phyloP scores from a whole-genome alignment of 176 grass and related monocot genomes.

The Melocanna baccifera region DNA sequence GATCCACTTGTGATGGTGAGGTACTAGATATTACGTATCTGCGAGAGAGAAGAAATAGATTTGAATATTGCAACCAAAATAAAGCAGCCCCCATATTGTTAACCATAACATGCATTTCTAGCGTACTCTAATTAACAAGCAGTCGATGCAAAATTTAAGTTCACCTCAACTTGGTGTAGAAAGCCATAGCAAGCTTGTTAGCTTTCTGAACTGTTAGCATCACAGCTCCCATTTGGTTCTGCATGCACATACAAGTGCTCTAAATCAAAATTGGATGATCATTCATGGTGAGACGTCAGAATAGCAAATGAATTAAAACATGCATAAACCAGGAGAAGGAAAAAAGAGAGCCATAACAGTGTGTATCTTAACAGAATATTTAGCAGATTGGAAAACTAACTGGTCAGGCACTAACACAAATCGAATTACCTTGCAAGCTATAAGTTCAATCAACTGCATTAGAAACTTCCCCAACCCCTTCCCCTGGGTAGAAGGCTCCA shows the following conservation, averaged over 20 bases:
- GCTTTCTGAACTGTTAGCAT: conserved; percentile 94
- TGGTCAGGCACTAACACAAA: background rate
- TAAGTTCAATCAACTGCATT: conserved; percentile 75
- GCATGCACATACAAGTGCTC: background rate
- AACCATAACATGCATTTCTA: background rate
- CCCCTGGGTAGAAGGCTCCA: conserved; percentile 58
- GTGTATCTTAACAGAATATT: background rate
- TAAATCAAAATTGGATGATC: background rate
- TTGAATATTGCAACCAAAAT: background rate
- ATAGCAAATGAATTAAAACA: background rate
- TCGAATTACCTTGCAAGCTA: conserved; percentile 69
- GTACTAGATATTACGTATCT: conserved; percentile 82
- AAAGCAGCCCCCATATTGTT: background rate
- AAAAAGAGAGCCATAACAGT: background rate
- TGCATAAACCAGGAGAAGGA: background rate
- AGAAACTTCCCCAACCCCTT: conserved; percentile 85
- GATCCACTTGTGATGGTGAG: conserved; percentile 64
- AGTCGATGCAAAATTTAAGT: background rate
- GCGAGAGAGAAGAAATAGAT: conserved; percentile 4
- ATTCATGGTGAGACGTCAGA: background rate
- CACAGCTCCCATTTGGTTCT: conserved; percentile 77
- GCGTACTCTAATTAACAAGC: background rate
- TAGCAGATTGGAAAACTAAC: background rate
- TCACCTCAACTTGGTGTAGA: conserved; percentile 78
- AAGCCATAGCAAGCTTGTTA: conserved; percentile 61